Base-by-base conservation (phyloP, 1,284 basidiomycete species). In the Ustilago curta region DNA sequence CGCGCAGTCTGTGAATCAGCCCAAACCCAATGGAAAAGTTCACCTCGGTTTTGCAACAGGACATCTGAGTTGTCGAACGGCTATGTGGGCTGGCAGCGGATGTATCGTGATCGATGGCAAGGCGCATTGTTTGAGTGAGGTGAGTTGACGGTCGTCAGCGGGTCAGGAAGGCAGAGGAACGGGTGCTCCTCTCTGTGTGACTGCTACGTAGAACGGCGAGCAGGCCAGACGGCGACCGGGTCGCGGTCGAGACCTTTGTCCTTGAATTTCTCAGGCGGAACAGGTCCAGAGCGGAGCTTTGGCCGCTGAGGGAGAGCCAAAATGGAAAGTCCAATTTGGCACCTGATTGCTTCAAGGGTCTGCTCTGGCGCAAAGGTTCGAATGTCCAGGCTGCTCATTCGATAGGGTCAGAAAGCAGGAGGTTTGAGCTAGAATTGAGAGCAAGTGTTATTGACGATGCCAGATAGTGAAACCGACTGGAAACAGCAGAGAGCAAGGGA, bases 51-150 rank as follows among this genome's bases (percentile, higher is more conserved):
- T 12, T 25, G 44, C 35, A 45, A 14, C 9, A 45, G 44, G 18
- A 9, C 11, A 5, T 14, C 14, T 25, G 25, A 23, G 23, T 16
- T 18, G 25, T 8, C 18, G 18, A 8, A n/a, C 45, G 45, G 45
- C 12, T 47, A 47, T 29, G 45, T 27, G n/a, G 14, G 27, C 45
- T 7, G n/a, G 45, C 27, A 29, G 45, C 45, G 45, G 45, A 47
- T 27, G 8, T 7, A 25, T 18, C 8, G 21, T 44, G 21, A 23
- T 23, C 43, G 21, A 44, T 12, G 21, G 14, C 21, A 12, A 14
- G 21, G 25, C 7, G 35, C 35, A 37, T 37, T 37, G 35, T 37
- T 37, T 37, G 35, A 16, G 35, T 37, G 35, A 37, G 8, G 43
- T 27, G 25, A 27, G 23, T 16, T 23, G 23, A 25, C 21, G 14